Evolutionary conservation across 176 grass and related monocot genomes (phyloP).

Genomic region (Ananas comosus): DNA sequence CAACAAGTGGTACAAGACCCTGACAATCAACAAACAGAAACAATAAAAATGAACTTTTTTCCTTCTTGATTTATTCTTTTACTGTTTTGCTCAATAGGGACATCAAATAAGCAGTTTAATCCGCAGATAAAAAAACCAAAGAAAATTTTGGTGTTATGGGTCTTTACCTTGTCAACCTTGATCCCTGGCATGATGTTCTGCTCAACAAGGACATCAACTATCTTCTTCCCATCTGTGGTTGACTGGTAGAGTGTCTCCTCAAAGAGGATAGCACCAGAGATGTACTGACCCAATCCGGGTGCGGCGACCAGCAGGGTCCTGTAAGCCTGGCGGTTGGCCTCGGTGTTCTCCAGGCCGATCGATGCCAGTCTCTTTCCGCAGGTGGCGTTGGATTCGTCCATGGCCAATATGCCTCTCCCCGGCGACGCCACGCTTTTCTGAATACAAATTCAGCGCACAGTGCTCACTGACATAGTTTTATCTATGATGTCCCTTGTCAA

Average conservation of each 20-base stretch:
- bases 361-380: conserved; percentile 91
- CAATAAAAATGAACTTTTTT: not conserved
- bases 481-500: not conserved
- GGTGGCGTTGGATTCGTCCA: conserved; percentile 95
- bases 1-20: conserved; percentile 90
- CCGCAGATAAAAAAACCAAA: not conserved
- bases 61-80: not conserved
- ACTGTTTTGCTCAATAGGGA: too few relatives aligned
- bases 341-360: conserved; percentile 97
- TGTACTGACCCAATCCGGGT: conserved; percentile 75
- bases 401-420: conserved; percentile 93
- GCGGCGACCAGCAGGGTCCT: conserved; percentile 65
- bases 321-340: conserved; percentile 95
- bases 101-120: too few relatives aligned
- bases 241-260: conserved; percentile 99
- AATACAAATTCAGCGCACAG: conserved; percentile 16
- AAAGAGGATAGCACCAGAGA: conserved; percentile 96
- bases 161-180: conserved; percentile 94
- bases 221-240: conserved; percentile 90
- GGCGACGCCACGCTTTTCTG: conserved; percentile 93
- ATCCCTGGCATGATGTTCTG: conserved; percentile 85
- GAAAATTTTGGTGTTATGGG: conserved; percentile 5
- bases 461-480: conserved; percentile 3
- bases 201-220: conserved; percentile 76
- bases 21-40: conserved; percentile 21